phyloP scores from a whole-genome alignment of 495 filamentous ascomycete genomes.

The Pyrenopolyporus hunteri region DNA sequence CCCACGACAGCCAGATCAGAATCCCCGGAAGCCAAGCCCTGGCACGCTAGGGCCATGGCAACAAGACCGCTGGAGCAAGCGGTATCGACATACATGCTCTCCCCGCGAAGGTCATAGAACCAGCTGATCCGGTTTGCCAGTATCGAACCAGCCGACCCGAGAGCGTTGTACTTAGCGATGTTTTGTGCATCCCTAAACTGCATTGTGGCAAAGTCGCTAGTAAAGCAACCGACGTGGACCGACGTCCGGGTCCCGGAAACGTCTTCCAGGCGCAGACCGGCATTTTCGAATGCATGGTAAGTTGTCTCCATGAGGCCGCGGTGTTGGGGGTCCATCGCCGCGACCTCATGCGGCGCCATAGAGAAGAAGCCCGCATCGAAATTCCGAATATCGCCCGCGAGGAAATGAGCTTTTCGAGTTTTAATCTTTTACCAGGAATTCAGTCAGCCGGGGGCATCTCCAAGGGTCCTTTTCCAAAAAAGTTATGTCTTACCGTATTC shows the following conservation, averaged over 20 bases:
- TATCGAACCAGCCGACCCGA: constrained; percentile 37
- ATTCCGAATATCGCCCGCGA: constrained; percentile 23
- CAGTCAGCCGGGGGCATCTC: too few relatives aligned
- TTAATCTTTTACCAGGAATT: too few relatives aligned
- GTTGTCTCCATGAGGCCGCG: constrained; percentile 53
- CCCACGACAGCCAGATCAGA: constrained; percentile 11
- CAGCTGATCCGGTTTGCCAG: constrained; percentile 40
- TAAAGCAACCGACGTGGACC: constrained; percentile 58
- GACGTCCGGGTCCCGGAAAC: constrained; percentile 56
- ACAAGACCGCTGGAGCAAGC: constrained; percentile 61
- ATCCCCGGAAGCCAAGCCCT: constrained; percentile 52
- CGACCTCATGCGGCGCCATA: constrained; percentile 49
- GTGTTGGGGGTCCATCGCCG: constrained; percentile 58
- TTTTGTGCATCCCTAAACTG: constrained; percentile 25
- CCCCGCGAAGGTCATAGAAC: constrained; percentile 29
- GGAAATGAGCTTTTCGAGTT: constrained; percentile 25
- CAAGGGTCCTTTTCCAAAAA: too few relatives aligned
- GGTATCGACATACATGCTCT: constrained; percentile 54
- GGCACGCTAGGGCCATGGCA: constrained; percentile 58
- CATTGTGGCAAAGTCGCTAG: constrained; percentile 56
- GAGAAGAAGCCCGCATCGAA: constrained; percentile 63
- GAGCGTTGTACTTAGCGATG: neutral
- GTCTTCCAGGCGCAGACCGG: constrained; percentile 38
- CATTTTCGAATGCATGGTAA: constrained; percentile 48
- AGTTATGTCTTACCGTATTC: constrained; percentile 12